These are phyloP conservation scores for Cladophialophora psammophila DNA, from an alignment of 2,329 filamentous ascomycete species.

Conservation along the genomic window DNA sequence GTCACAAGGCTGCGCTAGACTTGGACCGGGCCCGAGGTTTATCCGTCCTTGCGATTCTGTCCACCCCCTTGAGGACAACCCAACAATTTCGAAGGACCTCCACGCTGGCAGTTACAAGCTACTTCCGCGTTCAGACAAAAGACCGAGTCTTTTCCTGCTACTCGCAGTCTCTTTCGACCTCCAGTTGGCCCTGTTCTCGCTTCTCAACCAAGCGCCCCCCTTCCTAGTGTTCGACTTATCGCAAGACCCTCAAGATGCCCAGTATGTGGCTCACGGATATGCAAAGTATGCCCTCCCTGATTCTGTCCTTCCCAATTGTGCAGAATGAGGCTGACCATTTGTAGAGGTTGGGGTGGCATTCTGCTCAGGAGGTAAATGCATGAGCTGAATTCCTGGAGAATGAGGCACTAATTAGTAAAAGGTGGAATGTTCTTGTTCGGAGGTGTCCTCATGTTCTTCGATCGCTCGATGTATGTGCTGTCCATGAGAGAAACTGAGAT, in stretches of 20 bases:
- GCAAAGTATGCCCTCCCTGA: conserved; percentile 73
- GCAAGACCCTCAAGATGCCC: conserved; percentile 65
- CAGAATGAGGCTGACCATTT: conserved; percentile 38
- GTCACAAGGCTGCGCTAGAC: not conserved
- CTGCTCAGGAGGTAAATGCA: conserved; percentile 85
- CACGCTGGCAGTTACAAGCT: conserved; percentile 4
- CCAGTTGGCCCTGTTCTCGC: not conserved
- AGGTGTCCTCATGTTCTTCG: conserved; percentile 96
- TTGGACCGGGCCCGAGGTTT: not conserved
- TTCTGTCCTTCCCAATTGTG: conserved; percentile 5
- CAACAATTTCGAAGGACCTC: conserved; percentile 21
- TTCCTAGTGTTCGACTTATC: not conserved
- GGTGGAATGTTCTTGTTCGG: conserved; percentile 94
- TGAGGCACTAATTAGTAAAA: conserved; percentile 49
- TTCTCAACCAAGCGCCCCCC: not conserved
- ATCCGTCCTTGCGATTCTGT: not conserved
- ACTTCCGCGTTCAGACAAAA: not conserved
- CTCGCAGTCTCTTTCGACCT: conserved; percentile 18
- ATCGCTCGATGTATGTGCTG: conserved; percentile 81
- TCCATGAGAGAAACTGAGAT: conserved; percentile 9
- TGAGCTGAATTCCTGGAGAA: conserved; percentile 3
- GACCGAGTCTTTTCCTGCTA: not conserved
- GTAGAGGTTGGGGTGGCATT: conserved; percentile 96
- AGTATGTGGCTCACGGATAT: conserved; percentile 96
- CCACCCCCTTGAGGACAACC: conserved; percentile 33